These are phyloP conservation scores for Cajanus cajan DNA, from an alignment of 306 rosid genomes.

Conservation along the genomic window DNA sequence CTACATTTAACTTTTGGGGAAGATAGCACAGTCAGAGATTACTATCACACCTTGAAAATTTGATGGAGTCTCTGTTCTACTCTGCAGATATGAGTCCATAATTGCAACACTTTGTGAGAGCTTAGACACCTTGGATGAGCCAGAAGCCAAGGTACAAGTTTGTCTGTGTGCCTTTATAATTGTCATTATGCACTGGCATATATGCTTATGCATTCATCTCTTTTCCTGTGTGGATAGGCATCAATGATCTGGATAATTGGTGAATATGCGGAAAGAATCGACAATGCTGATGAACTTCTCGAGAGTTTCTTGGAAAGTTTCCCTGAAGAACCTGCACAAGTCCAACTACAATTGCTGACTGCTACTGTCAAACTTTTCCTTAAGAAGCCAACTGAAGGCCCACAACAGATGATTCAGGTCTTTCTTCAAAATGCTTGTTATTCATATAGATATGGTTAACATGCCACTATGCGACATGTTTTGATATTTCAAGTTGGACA, in stretches of 20 bases:
- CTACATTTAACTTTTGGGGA: background rate
- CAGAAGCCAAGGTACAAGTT: constrained; percentile 83
- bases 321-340: constrained; percentile 90
- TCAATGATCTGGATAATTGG: constrained; percentile 99
- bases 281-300: constrained; percentile 94
- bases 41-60: constrained; percentile 7
- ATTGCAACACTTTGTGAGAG: constrained; percentile 94
- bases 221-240: constrained; percentile 47
- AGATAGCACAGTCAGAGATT: constrained; percentile 1
- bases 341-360: constrained; percentile 86
- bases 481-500: constrained; percentile 10
- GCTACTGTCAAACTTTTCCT: constrained; percentile 95
- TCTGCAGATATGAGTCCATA: constrained; percentile 79
- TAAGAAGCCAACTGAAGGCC: constrained; percentile 94
- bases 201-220: constrained; percentile 13
- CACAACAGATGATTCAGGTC: constrained; percentile 98
- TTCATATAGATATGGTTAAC: constrained; percentile 5
- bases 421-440: constrained; percentile 15
- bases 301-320: constrained; percentile 90
- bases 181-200: background rate
- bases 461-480: background rate
- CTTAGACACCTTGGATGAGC: constrained; percentile 91
- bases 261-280: constrained; percentile 95
- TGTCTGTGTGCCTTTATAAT: constrained; percentile 9
- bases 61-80: constrained; percentile 21